Base-by-base conservation (phyloP, 2,329 filamentous ascomycete genomes). In the Escovopsis sp. region DNA sequence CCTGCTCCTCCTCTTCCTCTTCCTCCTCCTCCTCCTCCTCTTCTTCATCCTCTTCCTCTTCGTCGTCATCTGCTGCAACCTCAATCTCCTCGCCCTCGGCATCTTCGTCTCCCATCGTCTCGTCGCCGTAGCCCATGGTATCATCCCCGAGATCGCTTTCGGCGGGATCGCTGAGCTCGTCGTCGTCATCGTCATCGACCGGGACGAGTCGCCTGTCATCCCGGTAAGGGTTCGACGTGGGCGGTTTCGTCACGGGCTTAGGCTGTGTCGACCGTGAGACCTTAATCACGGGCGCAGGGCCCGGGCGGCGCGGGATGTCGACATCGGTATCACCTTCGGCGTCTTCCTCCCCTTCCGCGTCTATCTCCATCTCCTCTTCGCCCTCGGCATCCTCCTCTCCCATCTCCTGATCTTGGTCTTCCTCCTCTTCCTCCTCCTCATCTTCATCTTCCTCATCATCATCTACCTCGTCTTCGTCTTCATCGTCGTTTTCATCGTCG, bases 131-230 rank as follows among this genome's bases (percentile, higher is more conserved):
- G 6, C 56, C 59, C 47, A 63, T 52, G 35, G 57, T 63, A 24
- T 59, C 53, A 29, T 62, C 59, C 13, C 53, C 57, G 9, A 57
- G 61, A 14, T 74, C 69, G 47, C 69, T 73, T 37, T 74, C 68
- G 8, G 51, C 60, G 6, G 71, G 61, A 34, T 75, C 71, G 47
- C 71, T 75, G 5, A 75, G 64, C 47, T 74, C 70, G 34, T 73
- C 71, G 9, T 69, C 67, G 34, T 70, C 68, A 15, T 70, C 68
- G 15, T 70, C 66, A 8, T 62, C 62, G 7, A 71, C 67, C 33
- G 70, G 68, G 5, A 70, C 68, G 7, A 30, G 8, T 30, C 27
- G 27, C 27, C 68, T 66, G 25, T 68, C 67, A 16, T 71, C 68
- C 7, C 57, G 52, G 9, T 54, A 51, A 14, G 54, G 51, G 47